Percentiles rank a stretch among this genome's conserved stretches.
phyloP scores from a whole-genome alignment of 441 rosid genomes.

The Euphorbia schlechtendalii region DNA sequence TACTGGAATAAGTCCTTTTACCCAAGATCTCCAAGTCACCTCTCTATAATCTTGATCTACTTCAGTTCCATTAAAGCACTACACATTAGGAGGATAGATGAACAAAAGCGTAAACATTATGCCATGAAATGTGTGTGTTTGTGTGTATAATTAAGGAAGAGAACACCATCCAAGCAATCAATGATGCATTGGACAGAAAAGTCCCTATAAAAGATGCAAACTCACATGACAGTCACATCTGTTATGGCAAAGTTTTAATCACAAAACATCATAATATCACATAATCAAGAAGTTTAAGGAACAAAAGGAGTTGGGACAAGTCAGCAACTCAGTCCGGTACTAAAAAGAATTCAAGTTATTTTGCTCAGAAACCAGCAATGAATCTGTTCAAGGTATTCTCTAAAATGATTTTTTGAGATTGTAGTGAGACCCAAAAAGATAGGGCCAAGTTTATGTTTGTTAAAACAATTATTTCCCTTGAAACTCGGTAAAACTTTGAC shows the following conservation, averaged over 20 bases:
- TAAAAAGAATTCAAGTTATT: background rate
- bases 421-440: background rate
- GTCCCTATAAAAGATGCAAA: background rate
- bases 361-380: background rate
- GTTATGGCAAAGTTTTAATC: background rate
- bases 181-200: background rate
- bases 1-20: background rate
- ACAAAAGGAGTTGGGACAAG: background rate
- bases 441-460: background rate
- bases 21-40: too few species aligned
- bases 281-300: background rate
- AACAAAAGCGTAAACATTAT: background rate
- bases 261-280: background rate
- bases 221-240: background rate
- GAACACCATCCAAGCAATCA: background rate
- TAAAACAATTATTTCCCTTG: slow-evolving; percentile 12
- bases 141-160: background rate
- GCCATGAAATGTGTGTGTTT: background rate
- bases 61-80: too few species aligned
- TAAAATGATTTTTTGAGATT: background rate
- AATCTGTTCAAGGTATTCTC: background rate
- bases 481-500: slow-evolving; percentile 7
- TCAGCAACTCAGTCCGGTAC: background rate
- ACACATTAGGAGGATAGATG: too few species aligned
- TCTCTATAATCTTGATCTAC: too few species aligned